Base-by-base conservation (phyloP, 1,284 basidiomycete genomes). In the Pseudozyma pruni region DNA sequence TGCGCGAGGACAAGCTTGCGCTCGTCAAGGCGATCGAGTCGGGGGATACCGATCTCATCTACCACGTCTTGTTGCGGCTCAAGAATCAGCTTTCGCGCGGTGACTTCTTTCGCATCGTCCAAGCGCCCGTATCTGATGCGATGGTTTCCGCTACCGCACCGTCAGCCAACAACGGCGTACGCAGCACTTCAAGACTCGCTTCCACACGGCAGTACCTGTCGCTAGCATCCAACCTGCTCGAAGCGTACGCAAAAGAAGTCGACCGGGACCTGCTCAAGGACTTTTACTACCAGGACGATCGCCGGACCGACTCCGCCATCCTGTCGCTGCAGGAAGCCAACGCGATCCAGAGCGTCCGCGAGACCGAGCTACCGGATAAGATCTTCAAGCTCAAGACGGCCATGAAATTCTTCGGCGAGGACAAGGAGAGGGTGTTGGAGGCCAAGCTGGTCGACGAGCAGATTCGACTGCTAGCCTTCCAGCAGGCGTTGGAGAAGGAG, bases 231-330 rank as follows among this genome's bases (percentile, higher is more conserved):
- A 62, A 67, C 32, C 45, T 82, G 45, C 70, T 82, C 14, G 78
- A 80, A 37, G 51, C 57, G n/a, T 82, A 82, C 44, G 80, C 79
- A 5, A 67, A 57, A 22, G 63, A 72, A 45, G 62, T 76, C 38
- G 93, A 98, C 80, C 85, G 90, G 42, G 93, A 94, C 67, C 90
- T 98, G 87, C 85, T 98, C 13, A 87, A 92, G 16, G 94, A 99
- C 82, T 98, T 96, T 83, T 98, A 95, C 84, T 99, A 95, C 81
- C 95, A 95, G 47, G 96, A 99, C 79, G 96, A 99, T 83, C 87
- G 95, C 61, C 87, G 95, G 40, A 90, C 92, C 8, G 94, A 98
- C 77, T 94, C 90, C 79, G 96, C 93, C 0, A 87, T 91, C 16
- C 84, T 98, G 7, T 90, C 88, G 35, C 84, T 98, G 38, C 90